Evolutionary conservation across 2,329 filamentous ascomycete genomes (phyloP).

Genomic region (Aspergillus sp.): DNA sequence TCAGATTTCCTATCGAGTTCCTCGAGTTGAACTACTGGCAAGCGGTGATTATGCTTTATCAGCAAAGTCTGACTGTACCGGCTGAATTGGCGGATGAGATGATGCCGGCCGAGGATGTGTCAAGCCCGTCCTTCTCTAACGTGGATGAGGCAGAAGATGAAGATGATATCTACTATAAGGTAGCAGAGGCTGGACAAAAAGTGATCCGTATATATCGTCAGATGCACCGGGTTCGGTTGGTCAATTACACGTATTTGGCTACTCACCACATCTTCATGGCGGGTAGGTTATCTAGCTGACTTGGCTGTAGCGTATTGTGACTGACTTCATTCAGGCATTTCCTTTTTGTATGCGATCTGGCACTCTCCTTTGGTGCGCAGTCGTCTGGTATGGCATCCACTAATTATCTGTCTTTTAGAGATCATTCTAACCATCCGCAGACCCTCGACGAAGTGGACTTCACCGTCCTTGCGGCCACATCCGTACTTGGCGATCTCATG

Average conservation of each 20-base stretch:
- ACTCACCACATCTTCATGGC: conserved; percentile 98
- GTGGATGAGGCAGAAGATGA: conserved; percentile 66
- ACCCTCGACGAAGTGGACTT: conserved; percentile 97
- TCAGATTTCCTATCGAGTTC: conserved; percentile 86
- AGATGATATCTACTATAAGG: conserved; percentile 88
- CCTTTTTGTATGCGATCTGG: conserved; percentile 96
- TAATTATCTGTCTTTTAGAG: neutral
- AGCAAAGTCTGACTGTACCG: conserved; percentile 85
- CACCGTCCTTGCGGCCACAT: conserved; percentile 88
- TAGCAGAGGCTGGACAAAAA: conserved; percentile 91
- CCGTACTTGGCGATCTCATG: conserved; percentile 85
- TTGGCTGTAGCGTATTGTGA: neutral
- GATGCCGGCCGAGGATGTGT: conserved; percentile 59
- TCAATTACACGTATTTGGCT: conserved; percentile 94
- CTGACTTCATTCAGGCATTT: conserved; percentile 60
- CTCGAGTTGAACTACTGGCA: conserved; percentile 97
- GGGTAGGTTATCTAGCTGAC: conserved; percentile 53
- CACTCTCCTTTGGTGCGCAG: conserved; percentile 87
- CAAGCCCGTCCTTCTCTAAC: conserved; percentile 54
- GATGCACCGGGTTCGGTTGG: conserved; percentile 80
- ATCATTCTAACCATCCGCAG: conserved; percentile 33
- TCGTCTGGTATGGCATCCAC: conserved; percentile 65
- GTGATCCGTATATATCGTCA: conserved; percentile 89
- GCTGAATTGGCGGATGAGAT: conserved; percentile 80
- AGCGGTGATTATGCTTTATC: conserved; percentile 91